Percentiles rank a stretch among this genome's conserved stretches.
Conservation (phyloP, 257 asterid species). For the Solanum commersonii region DNA sequence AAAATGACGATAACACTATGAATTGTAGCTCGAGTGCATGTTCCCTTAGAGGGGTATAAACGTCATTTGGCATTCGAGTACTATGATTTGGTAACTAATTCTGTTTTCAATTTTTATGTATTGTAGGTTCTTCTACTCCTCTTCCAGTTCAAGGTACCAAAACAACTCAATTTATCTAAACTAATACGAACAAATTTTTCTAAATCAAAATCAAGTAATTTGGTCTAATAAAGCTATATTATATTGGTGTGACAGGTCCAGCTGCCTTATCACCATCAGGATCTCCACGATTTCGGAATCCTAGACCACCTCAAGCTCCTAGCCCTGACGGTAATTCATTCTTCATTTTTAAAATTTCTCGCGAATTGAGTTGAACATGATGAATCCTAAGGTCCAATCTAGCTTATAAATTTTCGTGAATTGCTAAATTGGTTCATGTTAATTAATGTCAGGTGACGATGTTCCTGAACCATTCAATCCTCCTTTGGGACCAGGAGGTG, state of each 20-base stretch:
- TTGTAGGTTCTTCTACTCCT: constrained; percentile 34
- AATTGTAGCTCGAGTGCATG: not conserved
- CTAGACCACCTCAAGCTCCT: constrained; percentile 16
- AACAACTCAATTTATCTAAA: not conserved
- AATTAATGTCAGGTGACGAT: constrained; percentile 20
- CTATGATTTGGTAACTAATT: not conserved
- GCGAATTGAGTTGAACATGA: not conserved
- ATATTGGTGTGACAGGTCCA: constrained; percentile 17
- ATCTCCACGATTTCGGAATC: constrained; percentile 12
- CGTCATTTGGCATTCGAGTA: not conserved
- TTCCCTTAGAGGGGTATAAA: not conserved
- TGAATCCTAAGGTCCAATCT: not conserved
- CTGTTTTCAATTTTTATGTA: not conserved
- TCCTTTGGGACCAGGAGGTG: not conserved
- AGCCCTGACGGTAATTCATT: constrained; percentile 18
- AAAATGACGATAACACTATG: not conserved
- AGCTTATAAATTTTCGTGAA: not conserved
- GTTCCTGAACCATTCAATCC: constrained; percentile 24
- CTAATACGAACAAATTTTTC: not conserved
- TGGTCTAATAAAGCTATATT: not conserved
- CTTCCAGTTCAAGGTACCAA: constrained; percentile 61
- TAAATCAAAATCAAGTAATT: not conserved
- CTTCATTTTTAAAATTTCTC: not conserved
- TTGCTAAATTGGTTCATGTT: not conserved
- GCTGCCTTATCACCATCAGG: constrained; percentile 4